Evolutionary conservation across 129 eudicot species (phyloP), one percentile per base, ranked within the genome.

Genomic region (Escallonia rubra): DNA sequence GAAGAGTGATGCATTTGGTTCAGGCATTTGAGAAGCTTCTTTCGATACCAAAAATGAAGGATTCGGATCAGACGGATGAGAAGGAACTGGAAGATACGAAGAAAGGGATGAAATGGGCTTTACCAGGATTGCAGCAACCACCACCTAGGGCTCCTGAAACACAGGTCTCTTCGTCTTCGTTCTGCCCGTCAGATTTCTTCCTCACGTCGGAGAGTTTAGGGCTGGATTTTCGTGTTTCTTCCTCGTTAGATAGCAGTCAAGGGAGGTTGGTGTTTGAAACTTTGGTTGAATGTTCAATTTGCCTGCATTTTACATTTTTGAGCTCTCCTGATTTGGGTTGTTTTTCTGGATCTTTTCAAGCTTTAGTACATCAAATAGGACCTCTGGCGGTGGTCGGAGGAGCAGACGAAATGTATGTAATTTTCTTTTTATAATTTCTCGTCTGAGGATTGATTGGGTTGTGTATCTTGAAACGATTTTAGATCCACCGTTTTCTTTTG

Each of bases 171-270:
- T 79, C 92, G 10, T 79, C 92, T 39, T 77, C 87, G 0, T 88
- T 92, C 53, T 75, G 81, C 56, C 89, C 87, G n/a, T 76, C 91
- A 0, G 90, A 86, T 43, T 77, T 81, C 51, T 67, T 78, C 56
- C 85, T 92, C 65, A 84, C 91, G 3, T 83, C 88, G 0, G 96
- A 92, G 72, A 83, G 92, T 69, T 80, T 92, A 57, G 98, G 98
- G 4, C 72, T 92, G 74, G 89, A 86, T 78, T 76, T 92, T 0
- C 55, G 68, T 7, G 63, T 64, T 55, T 67, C 85, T 47, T 82
- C 88, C 64, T 92, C 92, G 4, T 74, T 82, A 10, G 95, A 84
- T 45, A 80, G 86, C 71, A 76, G 78, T 68, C 89, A 65, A 14
- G 88, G 79, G 63, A 85, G 97, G 97, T 91, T 74, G 66, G 86